Conservation (phyloP, 768 basidiomycete species). For the Infundibulicybe gibba region DNA sequence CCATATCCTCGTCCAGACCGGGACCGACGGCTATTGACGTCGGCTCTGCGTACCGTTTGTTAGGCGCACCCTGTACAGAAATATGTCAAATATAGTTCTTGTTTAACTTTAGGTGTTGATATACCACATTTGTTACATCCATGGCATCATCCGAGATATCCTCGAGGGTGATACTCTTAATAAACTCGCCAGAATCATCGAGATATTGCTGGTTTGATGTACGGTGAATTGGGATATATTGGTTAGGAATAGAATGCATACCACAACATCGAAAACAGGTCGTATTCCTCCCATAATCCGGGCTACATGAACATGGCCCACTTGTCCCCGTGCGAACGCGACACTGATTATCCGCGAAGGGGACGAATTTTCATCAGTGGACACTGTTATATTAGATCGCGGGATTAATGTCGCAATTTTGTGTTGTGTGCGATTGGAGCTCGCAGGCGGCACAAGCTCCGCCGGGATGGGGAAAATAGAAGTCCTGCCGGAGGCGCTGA, state of each 20-base stretch:
- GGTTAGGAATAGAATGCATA: conserved; percentile 18
- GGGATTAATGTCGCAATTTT: conserved; percentile 49
- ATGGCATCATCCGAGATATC: conserved; percentile 21
- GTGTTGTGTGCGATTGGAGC: conserved; percentile 35
- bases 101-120: too few species aligned
- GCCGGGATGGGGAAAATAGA: conserved; percentile 52
- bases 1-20: conserved; percentile 58
- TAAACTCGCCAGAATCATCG: conserved; percentile 49
- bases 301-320: conserved; percentile 46
- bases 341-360: conserved; percentile 40
- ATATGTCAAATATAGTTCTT: too few species aligned
- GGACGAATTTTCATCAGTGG: conserved; percentile 32
- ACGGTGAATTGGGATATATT: conserved; percentile 4
- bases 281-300: conserved; percentile 51
- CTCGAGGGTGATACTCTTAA: conserved; percentile 45
- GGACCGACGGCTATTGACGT: conserved; percentile 59
- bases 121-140: too few species aligned
- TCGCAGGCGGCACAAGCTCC: conserved; percentile 33
- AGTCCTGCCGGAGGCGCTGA: conserved; percentile 58
- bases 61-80: conserved; percentile 37
- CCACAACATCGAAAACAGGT: conserved; percentile 58
- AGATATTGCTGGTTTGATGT: conserved; percentile 42
- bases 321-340: conserved; percentile 36
- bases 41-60: conserved; percentile 67
- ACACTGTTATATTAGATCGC: conserved; percentile 42